A percentile compares a stretch with the other conserved stretches of the same genome.
Conservation (phyloP, 2,329 filamentous ascomycete genomes). For the Colletotrichum scovillei region DNA sequence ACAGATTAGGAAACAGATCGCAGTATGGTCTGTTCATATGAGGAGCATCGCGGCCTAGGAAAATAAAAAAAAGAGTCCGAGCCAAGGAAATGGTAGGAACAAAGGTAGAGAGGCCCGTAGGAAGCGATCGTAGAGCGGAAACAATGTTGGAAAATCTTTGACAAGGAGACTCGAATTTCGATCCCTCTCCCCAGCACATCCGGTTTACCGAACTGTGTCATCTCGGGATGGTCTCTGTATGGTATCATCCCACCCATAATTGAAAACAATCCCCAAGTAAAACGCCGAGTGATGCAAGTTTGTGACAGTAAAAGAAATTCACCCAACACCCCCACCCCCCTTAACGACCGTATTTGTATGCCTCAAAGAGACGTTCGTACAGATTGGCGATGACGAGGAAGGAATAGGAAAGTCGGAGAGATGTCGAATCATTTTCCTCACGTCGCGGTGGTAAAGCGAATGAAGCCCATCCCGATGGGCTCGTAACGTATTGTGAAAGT, state of each 20-base stretch:
- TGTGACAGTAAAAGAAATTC: slow-evolving; percentile 10
- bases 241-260: slow-evolving; percentile 29
- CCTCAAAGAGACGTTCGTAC: slow-evolving; percentile 18
- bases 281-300: slow-evolving; percentile 31
- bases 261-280: not conserved
- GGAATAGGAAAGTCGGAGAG: not conserved
- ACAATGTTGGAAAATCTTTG: slow-evolving; percentile 10
- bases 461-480: not conserved
- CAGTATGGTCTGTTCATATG: not conserved
- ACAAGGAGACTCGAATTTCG: slow-evolving; percentile 10
- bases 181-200: not conserved
- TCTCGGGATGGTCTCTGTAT: slow-evolving; percentile 26
- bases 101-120: slow-evolving; percentile 6
- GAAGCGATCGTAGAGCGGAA: slow-evolving; percentile 25
- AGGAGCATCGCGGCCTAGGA: not conserved
- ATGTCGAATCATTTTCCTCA: not conserved
- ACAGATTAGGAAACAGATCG: slow-evolving; percentile 2
- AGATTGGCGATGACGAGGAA: not conserved
- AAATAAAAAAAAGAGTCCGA: not conserved
- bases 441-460: not conserved
- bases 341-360: slow-evolving; percentile 22
- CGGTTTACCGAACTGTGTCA: slow-evolving; percentile 1
- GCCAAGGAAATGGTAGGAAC: not conserved
- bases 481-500: not conserved
- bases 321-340: not conserved